Percentiles rank a stretch among this genome's conserved stretches.
phyloP scores from a whole-genome alignment of 192 early-diverging fungal species.

The Chytriomyces sp. region DNA sequence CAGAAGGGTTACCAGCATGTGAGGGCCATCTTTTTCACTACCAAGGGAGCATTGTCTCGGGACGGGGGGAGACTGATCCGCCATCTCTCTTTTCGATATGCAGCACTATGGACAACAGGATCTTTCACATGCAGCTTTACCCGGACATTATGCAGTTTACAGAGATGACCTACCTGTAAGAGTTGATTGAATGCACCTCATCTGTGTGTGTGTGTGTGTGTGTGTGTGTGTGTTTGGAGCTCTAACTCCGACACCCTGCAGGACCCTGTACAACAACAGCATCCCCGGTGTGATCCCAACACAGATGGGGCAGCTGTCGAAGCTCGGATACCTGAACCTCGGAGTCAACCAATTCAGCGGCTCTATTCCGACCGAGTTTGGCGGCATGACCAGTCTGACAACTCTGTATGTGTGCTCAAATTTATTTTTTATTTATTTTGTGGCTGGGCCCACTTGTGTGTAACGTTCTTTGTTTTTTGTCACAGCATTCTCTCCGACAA shows the following conservation, averaged over 20 bases:
- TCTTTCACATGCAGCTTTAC: background rate
- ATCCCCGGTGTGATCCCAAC: background rate
- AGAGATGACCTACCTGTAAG: background rate
- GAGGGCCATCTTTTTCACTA: no score
- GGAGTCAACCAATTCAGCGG: constrained; percentile 1
- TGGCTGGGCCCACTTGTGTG: no score
- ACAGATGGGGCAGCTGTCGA: background rate
- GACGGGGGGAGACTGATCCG: no score
- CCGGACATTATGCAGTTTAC: background rate
- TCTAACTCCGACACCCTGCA: no score
- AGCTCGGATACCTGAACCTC: background rate
- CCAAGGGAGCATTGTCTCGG: no score
- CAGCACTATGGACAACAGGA: background rate
- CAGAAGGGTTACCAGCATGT: background rate
- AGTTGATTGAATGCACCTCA: background rate
- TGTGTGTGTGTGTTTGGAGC: no score
- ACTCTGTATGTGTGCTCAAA: no score
- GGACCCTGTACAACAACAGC: background rate
- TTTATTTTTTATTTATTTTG: no score
- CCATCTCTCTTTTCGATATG: no score
- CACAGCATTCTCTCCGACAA: background rate
- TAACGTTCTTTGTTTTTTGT: no score
- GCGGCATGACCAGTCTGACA: background rate
- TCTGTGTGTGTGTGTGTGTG: no score
- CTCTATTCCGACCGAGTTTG: constrained; percentile 2